phyloP scores from a whole-genome alignment of 768 basidiomycete genomes.

The Xanthoconium stramineum region DNA sequence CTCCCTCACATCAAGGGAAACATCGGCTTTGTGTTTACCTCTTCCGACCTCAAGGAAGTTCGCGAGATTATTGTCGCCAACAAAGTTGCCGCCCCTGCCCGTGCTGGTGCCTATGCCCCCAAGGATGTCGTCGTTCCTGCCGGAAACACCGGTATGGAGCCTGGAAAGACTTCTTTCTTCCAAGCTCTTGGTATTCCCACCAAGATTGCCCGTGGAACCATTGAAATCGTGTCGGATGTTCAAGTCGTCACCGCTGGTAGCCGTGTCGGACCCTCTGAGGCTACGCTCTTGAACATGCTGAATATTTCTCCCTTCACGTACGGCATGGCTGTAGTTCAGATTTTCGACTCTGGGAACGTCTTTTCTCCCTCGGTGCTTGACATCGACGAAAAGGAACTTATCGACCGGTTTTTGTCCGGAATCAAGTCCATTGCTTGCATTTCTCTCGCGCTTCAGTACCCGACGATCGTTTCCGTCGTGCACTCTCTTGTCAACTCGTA shows the following conservation, averaged over 20 bases:
- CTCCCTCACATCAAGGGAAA: constrained; percentile 96
- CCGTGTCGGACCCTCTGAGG: constrained; percentile 96
- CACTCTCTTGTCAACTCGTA: constrained; percentile 98
- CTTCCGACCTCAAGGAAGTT: constrained; percentile 87
- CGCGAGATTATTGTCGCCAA: constrained; percentile 92
- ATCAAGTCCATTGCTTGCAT: constrained; percentile 95
- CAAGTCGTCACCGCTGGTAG: constrained; percentile 90
- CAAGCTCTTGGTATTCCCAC: constrained; percentile 99
- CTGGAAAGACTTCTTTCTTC: constrained; percentile 99
- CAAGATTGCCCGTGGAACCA: constrained; percentile 99
- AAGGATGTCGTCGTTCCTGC: constrained; percentile 90
- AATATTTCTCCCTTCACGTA: constrained; percentile 99
- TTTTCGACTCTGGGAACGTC: constrained; percentile 90
- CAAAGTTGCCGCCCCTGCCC: constrained; percentile 98
- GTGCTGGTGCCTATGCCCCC: constrained; percentile 95
- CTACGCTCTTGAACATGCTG: constrained; percentile 98
- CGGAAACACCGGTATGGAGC: constrained; percentile 99
- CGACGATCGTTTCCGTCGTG: constrained; percentile 88
- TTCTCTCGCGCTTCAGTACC: constrained; percentile 94
- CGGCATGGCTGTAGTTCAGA: constrained; percentile 97
- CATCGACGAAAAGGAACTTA: constrained; percentile 85
- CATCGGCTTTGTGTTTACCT: constrained; percentile 99
- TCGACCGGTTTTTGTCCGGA: constrained; percentile 89
- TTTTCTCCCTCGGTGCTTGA: constrained; percentile 92
- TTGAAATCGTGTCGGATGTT: constrained; percentile 97